Conservation (phyloP, 139 green algal species). For the Zygnema cylindricum region DNA sequence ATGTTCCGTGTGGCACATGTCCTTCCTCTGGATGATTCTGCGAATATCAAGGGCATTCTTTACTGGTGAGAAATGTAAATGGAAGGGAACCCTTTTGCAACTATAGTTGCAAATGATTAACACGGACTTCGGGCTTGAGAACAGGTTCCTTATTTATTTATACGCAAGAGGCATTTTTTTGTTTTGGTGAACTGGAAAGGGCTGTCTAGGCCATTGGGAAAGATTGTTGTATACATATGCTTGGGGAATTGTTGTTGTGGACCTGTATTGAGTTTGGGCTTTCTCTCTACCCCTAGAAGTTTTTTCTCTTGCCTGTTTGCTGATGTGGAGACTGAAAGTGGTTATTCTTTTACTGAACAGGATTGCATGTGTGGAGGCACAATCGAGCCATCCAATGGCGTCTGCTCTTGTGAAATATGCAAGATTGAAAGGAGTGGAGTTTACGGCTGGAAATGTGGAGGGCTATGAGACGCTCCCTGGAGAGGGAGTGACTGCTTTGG, state of each 20-base stretch:
- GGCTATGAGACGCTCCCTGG: slow-evolving; percentile 59
- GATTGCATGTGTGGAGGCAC: slow-evolving; percentile 61
- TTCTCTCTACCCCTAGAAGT: neutral
- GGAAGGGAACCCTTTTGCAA: too few relatives aligned
- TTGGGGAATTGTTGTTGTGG: too few relatives aligned
- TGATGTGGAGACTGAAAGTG: slow-evolving; percentile 7
- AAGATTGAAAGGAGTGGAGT: slow-evolving; percentile 32
- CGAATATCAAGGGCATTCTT: neutral
- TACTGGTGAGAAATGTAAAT: too few relatives aligned
- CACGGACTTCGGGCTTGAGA: too few relatives aligned
- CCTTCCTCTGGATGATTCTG: neutral
- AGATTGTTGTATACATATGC: too few relatives aligned
- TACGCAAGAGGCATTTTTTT: too few relatives aligned
- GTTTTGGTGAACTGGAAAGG: too few relatives aligned
- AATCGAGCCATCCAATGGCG: slow-evolving; percentile 69
- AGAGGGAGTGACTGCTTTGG: slow-evolving; percentile 48
- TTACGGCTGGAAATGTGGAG: slow-evolving; percentile 20
- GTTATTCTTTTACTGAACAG: slow-evolving; percentile 9
- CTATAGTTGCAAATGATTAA: too few relatives aligned
- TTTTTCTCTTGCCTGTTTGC: neutral
- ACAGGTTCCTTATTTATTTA: too few relatives aligned
- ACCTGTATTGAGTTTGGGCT: slow-evolving; percentile 3
- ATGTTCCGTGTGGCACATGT: slow-evolving; percentile 64
- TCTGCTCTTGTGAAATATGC: slow-evolving; percentile 63
- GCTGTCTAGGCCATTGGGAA: too few relatives aligned